phyloP scores from a whole-genome alignment of 768 basidiomycete species.

The Trametopsis cervina region DNA sequence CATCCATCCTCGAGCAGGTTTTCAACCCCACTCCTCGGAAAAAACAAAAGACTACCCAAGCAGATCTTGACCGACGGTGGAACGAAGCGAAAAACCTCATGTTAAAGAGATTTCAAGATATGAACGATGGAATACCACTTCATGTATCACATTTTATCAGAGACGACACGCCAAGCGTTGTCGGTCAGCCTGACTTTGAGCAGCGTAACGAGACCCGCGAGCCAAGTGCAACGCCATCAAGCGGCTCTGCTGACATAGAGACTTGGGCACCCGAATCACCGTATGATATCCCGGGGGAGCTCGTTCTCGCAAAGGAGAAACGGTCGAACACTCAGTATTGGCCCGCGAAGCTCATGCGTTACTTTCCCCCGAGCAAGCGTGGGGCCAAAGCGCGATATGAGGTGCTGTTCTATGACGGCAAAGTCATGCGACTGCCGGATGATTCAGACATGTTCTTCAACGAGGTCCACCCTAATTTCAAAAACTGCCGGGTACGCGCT shows the following conservation, averaged over 20 bases:
- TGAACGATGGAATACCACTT: slow-evolving; percentile 44
- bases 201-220: slow-evolving; percentile 9
- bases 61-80: slow-evolving; percentile 37
- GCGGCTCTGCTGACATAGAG: neutral
- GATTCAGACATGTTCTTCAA: slow-evolving; percentile 47
- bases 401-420: slow-evolving; percentile 55
- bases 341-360: slow-evolving; percentile 58
- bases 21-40: slow-evolving; percentile 34
- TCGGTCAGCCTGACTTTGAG: neutral
- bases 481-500: slow-evolving; percentile 43
- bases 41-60: slow-evolving; percentile 30
- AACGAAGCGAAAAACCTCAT: slow-evolving; percentile 38
- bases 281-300: slow-evolving; percentile 62
- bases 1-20: slow-evolving; percentile 3
- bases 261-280: slow-evolving; percentile 29
- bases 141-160: slow-evolving; percentile 18
- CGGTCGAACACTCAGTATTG: slow-evolving; percentile 40
- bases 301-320: slow-evolving; percentile 46
- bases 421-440: slow-evolving; percentile 33
- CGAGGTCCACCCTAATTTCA: slow-evolving; percentile 53
- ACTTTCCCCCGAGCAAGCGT: slow-evolving; percentile 36
- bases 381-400: slow-evolving; percentile 40
- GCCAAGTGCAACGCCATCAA: neutral
- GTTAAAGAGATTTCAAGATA: slow-evolving; percentile 34
- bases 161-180: slow-evolving; percentile 9